Conservation (phyloP, 495 filamentous ascomycete species). For the Penicillium arizonense region DNA sequence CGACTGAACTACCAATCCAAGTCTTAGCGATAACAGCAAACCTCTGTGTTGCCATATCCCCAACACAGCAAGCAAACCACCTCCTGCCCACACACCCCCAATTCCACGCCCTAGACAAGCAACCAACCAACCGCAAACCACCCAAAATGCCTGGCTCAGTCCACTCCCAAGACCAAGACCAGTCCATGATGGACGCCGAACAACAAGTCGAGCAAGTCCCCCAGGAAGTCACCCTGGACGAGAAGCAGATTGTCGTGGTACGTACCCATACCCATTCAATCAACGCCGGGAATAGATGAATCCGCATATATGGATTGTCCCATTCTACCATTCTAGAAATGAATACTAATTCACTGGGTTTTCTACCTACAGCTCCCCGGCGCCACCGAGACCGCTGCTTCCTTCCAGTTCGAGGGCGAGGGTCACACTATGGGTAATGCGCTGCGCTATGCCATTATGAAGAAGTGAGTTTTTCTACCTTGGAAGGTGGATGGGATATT, state of each 20-base stretch:
- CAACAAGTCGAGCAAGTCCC: conserved; percentile 35
- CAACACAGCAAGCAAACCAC: background rate
- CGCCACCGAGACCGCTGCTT: conserved; percentile 66
- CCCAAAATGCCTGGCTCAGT: conserved; percentile 41
- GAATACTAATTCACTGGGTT: too few species aligned
- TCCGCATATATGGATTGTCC: too few species aligned
- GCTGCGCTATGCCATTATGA: conserved; percentile 93
- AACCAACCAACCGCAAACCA: background rate
- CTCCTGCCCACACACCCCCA: background rate
- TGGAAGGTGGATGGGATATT: background rate
- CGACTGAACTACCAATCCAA: background rate
- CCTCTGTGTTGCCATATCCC: background rate
- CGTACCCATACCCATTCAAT: conserved; percentile 18
- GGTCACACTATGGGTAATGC: conserved; percentile 96
- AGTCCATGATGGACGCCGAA: conserved; percentile 55
- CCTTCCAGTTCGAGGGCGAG: conserved; percentile 87
- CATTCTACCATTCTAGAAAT: too few species aligned
- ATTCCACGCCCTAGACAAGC: background rate
- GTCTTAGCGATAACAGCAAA: too few species aligned
- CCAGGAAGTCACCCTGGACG: conserved; percentile 42
- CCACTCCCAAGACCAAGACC: conserved; percentile 42
- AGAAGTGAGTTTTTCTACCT: conserved; percentile 68
- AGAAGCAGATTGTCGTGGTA: conserved; percentile 57
- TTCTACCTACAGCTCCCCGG: conserved; percentile 58
- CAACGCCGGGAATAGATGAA: background rate